Evolutionary conservation across 352 stramenopile species (phyloP).

Genomic region (Pythium vanterpoolii): DNA sequence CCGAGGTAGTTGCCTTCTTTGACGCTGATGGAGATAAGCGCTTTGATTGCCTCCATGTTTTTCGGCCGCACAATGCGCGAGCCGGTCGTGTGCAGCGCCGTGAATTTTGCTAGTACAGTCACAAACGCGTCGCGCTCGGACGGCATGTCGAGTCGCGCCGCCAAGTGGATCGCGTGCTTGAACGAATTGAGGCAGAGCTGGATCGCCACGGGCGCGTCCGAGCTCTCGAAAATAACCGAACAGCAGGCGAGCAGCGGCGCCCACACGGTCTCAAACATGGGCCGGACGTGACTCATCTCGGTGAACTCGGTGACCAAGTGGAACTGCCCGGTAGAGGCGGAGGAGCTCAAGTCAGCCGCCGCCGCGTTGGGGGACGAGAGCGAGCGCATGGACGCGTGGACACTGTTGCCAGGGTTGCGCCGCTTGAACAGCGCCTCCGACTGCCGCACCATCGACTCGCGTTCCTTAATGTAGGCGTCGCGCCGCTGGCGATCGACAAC

Average conservation of each 20-base stretch:
- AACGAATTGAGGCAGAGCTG: constrained; percentile 94
- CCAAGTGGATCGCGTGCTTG: constrained; percentile 92
- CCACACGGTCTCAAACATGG: constrained; percentile 99
- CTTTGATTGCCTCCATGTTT: constrained; percentile 97
- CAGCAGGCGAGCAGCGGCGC: constrained; percentile 95
- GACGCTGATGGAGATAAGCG: constrained; percentile 95
- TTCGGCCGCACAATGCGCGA: constrained; percentile 94
- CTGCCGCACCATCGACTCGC: constrained; percentile 76
- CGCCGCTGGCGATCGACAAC: constrained; percentile 60
- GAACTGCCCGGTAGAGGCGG: constrained; percentile 36
- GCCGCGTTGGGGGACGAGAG: constrained; percentile 21
- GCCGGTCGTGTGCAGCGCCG: constrained; percentile 90
- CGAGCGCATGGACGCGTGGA: constrained; percentile 11
- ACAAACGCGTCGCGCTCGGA: constrained; percentile 95
- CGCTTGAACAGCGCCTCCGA: constrained; percentile 79
- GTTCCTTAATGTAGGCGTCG: constrained; percentile 84
- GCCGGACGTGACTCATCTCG: constrained; percentile 79
- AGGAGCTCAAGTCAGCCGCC: too few relatives aligned
- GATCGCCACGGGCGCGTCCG: constrained; percentile 90
- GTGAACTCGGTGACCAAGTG: constrained; percentile 62
- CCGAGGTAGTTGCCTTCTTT: constrained; percentile 97
- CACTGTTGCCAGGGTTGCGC: constrained; percentile 33
- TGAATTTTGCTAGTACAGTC: constrained; percentile 96
- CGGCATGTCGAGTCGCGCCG: constrained; percentile 85
- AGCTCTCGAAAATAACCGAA: constrained; percentile 96